Base-by-base conservation (phyloP, 441 rosid species). In the Monsonia emarginata region DNA sequence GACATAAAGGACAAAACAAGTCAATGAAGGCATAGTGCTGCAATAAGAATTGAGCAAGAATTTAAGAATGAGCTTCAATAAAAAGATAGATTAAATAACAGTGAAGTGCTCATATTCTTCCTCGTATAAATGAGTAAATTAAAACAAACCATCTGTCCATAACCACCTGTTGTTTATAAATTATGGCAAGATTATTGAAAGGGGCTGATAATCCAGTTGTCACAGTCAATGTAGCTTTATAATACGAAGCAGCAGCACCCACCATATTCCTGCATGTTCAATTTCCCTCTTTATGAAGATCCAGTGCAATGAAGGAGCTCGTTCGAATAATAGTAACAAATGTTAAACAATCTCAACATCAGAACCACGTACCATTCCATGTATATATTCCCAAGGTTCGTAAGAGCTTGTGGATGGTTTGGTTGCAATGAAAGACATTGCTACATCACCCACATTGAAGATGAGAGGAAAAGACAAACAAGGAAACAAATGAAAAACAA, bases 141-240 rank as follows among this genome's bases (percentile, higher is more conserved):
- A 34, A 22, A 30, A 18, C 54, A 5, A 30, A 56, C 26, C 46
- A 69, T 65, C 66, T 58, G 16, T 3, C 58, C 4, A 61, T 32
- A 62, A 57, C 46, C 59, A 89, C 99, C 99, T 95, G 98, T 74
- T 95, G 99, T 73, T 95, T 95, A 74, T 91, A 89, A 42, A 95
- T 95, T 62, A 95, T 85, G 60, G 99, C 99, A 78, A 95, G 95
- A 78, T 87, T 95, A 77, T 85, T 95, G 74, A 87, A 95, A 61
- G 99, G 99, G 64, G 99, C 98, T 69, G 99, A 95, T 58, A 95
- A 80, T 70, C 99, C 99, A 10, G 92, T 85, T 13, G 98, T 95
- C 40, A 89, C 97, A 63, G 91, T 81, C 76, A 95, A 74, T 48
- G 99, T 89, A 63, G 97, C 97, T 80, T 89, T 90, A 62, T 91